Base-by-base conservation (phyloP, 768 basidiomycete species). In the Boletus rufocinnamomeus region DNA sequence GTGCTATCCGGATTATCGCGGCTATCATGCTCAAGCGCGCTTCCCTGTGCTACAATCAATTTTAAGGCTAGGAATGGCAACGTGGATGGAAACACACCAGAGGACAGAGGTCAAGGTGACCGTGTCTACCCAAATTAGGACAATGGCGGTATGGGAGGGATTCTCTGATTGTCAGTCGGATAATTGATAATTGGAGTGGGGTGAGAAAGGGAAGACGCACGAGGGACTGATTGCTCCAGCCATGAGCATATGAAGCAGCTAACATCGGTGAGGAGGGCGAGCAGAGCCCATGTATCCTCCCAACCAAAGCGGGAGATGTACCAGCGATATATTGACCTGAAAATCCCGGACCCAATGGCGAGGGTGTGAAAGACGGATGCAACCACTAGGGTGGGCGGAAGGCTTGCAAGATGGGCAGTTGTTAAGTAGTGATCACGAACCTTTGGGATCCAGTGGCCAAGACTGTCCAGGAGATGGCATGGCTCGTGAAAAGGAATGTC, bases 11-110 rank as follows among this genome's bases (percentile, higher is more conserved):
- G 19, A 57, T 52, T 21, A 66, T 40, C 1, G 53, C 38, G 6
- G 50, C 19, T 25, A 66, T 56, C 60, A 67, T 64, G 54, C 66
- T 64, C 56, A 67, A 49, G 28, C 63, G 65, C 0, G 63, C 53
- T 43, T 35, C 59, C 66, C 60, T 64, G 17, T 41, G 13, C 4
- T 16, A 8, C 2, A 41, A 40, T 52, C 25, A n/a, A 37, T 21
- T 27, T 37, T 50, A 17, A 21, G 14, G 27, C 14, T 2, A 50
- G 16, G 27, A 34, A 52, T 11, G 9, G 14, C 8, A 17, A 1
- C 1, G 1, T 14, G 14, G 16, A 50, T 6, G 14, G 21, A 54
- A 52, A 52, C 58, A 32, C 16, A 64, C 66, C 65, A 64, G 3
- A 40, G 54, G 6, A 56, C 56, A 40, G 57, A 61, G 11, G 50